phyloP scores from a whole-genome alignment of 352 stramenopile species.

The Phytopythium boreale region DNA sequence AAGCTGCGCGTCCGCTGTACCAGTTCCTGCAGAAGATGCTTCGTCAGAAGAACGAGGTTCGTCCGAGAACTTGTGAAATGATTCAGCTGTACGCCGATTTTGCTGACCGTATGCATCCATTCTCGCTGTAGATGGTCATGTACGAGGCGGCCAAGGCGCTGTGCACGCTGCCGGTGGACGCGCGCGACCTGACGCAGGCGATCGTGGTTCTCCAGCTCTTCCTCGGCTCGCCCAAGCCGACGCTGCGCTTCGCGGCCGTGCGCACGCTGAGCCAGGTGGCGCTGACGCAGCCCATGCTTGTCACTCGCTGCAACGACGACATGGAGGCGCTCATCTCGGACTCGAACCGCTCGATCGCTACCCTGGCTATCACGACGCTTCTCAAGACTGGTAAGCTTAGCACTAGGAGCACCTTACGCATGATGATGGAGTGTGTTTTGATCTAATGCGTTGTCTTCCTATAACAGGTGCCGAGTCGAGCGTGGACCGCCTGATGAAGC shows the following conservation, averaged over 20 bases:
- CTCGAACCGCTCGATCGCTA: conserved; percentile 97
- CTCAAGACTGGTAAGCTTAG: conserved; percentile 93
- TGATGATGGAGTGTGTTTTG: background rate
- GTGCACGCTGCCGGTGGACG: conserved; percentile 95
- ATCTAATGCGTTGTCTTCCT: background rate
- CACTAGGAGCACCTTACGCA: too few species aligned
- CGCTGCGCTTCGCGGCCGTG: conserved; percentile 96
- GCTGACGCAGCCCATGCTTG: conserved; percentile 91
- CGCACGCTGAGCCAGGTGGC: conserved; percentile 94
- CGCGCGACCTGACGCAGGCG: conserved; percentile 94
- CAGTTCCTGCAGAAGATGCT: conserved; percentile 96
- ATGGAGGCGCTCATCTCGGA: conserved; percentile 98
- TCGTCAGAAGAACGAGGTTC: conserved; percentile 92
- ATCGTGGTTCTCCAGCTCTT: conserved; percentile 97
- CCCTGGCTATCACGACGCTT: conserved; percentile 98
- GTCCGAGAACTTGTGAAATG: background rate
- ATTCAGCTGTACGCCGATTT: background rate
- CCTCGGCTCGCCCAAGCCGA: conserved; percentile 93
- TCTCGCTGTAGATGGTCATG: conserved; percentile 94
- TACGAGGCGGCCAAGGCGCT: conserved; percentile 98
- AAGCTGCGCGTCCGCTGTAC: conserved; percentile 79
- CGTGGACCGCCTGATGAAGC: conserved; percentile 96
- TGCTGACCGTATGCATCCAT: background rate
- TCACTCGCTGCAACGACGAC: conserved; percentile 98
- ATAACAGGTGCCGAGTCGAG: conserved; percentile 88